A percentile compares a stretch with the other conserved stretches of the same genome.
phyloP scores from a whole-genome alignment of 1,284 basidiomycete species.

The Cerioporus squamosus region DNA sequence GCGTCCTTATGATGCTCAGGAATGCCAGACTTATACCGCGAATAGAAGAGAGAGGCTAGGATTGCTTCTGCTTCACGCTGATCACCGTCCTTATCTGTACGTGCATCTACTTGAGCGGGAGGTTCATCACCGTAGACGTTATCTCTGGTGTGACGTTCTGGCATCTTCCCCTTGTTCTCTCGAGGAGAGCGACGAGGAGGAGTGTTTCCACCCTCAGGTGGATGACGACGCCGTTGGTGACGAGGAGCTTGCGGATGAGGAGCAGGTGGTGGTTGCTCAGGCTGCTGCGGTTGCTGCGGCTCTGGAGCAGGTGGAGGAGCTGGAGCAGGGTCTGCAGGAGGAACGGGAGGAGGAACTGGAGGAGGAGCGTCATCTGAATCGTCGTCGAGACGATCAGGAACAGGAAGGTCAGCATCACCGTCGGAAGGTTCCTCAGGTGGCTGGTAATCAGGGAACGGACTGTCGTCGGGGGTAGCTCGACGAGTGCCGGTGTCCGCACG shows the following conservation, averaged over 20 bases:
- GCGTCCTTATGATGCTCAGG: not conserved
- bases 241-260: too few species aligned
- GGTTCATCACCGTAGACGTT: not conserved
- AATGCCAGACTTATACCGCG: slow-evolving; percentile 1
- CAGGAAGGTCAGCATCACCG: too few species aligned
- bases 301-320: too few species aligned
- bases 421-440: too few species aligned
- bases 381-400: too few species aligned
- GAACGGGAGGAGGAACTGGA: too few species aligned
- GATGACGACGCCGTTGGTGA: not conserved
- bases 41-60: not conserved
- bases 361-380: too few species aligned
- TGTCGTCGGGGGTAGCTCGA: slow-evolving; percentile 1
- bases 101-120: not conserved
- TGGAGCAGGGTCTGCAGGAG: too few species aligned
- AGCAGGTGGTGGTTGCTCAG: too few species aligned
- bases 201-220: not conserved
- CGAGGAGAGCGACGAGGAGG: not conserved
- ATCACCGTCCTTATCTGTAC: not conserved
- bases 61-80: not conserved
- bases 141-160: not conserved
- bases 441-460: not conserved
- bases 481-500: not conserved
- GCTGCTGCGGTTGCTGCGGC: too few species aligned
- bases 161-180: not conserved